Evolutionary conservation across 2,329 filamentous ascomycete species (phyloP), one percentile per base, ranked within the genome.

Genomic region (Sordariomycetes sp.): DNA sequence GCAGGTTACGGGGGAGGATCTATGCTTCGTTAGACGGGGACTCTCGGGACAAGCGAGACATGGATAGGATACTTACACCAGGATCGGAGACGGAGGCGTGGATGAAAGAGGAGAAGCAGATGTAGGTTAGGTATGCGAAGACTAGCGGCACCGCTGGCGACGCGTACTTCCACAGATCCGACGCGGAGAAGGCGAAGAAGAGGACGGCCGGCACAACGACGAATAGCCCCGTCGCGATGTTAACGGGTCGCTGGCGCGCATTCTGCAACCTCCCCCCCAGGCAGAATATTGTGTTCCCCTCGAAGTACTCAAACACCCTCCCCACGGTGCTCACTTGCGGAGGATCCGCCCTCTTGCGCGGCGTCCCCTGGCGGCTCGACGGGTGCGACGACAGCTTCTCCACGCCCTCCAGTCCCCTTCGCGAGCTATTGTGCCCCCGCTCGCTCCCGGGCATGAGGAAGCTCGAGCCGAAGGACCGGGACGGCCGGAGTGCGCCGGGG

Each of bases 21-120:
- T 95, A 28, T 46, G 18, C 24, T 34, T 37, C 48, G 22, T 20
- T 25, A 59, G 46, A 4, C 2, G 11, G 25, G 16, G 18, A 18
- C 18, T n/a, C 18, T 6, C n/a, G n/a, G n/a, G n/a, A 7, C 40
- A n/a, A 8, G n/a, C 18, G 40, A 24, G 1, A 50, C 53, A 43
- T n/a, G 34, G 20, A n/a, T 32, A 58, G 20, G 40, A 53, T 35
- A 81, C 89, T 79, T 81, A 96, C 91, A 59, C 94, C 94, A 34
- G 94, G 93, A 72, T 99, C 93, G 52, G 93, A 89, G 57, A 88
- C 81, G 2, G 94, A 97, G 3, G 93, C 94, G 72, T 97, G 93
- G 58, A 97, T 67, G 68, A 97, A 99, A 3, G 94, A 97, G 25
- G 92, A 96, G 54, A 97, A 78, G 72, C 89, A 95, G 32, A 99